A percentile compares a stretch with the other conserved stretches of the same genome.
phyloP scores from a whole-genome alignment of 352 stramenopile species.

The Phytophthora pisi region DNA sequence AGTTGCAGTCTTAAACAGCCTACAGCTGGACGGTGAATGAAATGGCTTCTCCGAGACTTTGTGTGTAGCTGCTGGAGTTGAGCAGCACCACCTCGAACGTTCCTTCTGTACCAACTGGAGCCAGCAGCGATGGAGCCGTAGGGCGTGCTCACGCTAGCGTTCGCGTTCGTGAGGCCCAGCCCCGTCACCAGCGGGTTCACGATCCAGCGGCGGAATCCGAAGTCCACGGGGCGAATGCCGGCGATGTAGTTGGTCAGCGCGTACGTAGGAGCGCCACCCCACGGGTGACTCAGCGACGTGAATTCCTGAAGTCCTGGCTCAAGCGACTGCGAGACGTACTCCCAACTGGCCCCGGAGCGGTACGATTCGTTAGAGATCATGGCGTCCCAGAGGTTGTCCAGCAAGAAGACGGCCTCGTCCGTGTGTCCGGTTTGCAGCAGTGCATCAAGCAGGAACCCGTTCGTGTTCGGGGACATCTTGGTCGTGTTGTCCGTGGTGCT shows the following conservation, averaged over 20 bases:
- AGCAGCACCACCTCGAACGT: conserved; percentile 21
- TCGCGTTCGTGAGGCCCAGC: conserved; percentile 32
- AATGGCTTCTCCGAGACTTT: conserved; percentile 1
- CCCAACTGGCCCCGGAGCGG: conserved; percentile 28
- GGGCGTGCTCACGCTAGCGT: conserved; percentile 30
- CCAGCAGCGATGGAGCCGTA: conserved; percentile 18
- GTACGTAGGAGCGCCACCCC: conserved; percentile 33
- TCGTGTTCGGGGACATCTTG: conserved; percentile 40
- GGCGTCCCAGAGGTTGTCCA: conserved; percentile 36
- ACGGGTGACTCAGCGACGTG: conserved; percentile 38
- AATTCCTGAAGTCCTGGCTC: conserved; percentile 22
- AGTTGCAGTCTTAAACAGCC: not conserved
- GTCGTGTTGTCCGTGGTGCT: conserved; percentile 25
- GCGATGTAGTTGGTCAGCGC: conserved; percentile 39
- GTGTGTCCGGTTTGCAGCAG: conserved; percentile 28
- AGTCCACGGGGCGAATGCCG: conserved; percentile 31
- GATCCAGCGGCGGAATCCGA: conserved; percentile 37
- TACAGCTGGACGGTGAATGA: conserved; percentile 12
- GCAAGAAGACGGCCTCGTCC: conserved; percentile 25
- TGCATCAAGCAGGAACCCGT: conserved; percentile 37
- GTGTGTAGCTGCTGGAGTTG: conserved; percentile 9
- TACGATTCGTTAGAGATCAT: conserved; percentile 37
- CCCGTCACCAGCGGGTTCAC: conserved; percentile 35
- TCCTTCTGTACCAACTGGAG: conserved; percentile 20
- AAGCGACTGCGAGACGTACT: conserved; percentile 35